Conservation (phyloP, 257 asterid species). For the Fraxinus quadrangulata region DNA sequence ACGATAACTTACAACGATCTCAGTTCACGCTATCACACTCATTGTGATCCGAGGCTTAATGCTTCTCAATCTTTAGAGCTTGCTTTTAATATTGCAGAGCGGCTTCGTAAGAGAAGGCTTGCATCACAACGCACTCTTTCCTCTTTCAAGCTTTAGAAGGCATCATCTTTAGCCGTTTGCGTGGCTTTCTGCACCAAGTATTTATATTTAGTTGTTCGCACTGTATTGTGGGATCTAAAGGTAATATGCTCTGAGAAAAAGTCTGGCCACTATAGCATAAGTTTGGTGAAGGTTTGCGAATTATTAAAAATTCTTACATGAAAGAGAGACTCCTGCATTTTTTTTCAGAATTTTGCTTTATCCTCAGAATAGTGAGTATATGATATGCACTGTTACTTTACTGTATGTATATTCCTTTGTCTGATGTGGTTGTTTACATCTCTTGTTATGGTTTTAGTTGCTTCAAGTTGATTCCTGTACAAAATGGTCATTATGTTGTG, state of each 20-base stretch:
- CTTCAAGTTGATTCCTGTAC: neutral
- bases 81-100: slow-evolving; percentile 11
- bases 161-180: neutral
- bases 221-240: neutral
- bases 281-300: neutral
- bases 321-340: neutral
- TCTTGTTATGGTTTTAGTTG: neutral
- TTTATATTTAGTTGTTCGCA: neutral
- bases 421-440: neutral
- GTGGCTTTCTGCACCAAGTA: neutral
- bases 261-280: neutral
- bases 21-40: neutral
- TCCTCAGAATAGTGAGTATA: neutral
- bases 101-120: slow-evolving; percentile 18
- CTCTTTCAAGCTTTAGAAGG: slow-evolving; percentile 5
- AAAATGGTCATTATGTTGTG: neutral
- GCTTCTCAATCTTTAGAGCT: slow-evolving; percentile 20
- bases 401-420: neutral
- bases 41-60: neutral
- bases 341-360: neutral
- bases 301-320: neutral
- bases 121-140: slow-evolving; percentile 3
- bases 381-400: neutral
- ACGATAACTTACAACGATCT: neutral
- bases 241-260: neutral